Evolutionary conservation across 805 yeast genomes (phyloP).

Genomic region (Barnettozyma populi): DNA sequence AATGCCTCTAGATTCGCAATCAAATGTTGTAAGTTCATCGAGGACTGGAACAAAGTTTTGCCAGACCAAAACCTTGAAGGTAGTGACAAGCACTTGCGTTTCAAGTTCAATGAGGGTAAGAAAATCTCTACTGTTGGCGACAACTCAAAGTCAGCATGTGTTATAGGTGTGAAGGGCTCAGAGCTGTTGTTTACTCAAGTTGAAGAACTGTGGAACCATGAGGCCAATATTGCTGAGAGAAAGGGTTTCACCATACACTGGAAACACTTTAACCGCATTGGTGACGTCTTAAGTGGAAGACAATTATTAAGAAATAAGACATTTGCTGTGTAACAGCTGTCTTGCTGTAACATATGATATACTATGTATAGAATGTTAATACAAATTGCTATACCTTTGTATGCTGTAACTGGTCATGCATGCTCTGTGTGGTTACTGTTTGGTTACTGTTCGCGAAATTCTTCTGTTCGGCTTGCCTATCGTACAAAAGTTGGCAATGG

Average conservation of each 20-base stretch:
- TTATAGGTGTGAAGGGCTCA: conserved; percentile 69
- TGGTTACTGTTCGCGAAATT: not conserved
- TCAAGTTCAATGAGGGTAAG: conserved; percentile 44
- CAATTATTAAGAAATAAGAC: conserved; percentile 40
- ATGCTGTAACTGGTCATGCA: no score
- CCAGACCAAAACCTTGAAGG: conserved; percentile 26
- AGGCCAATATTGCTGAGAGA: conserved; percentile 56
- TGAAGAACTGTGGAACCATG: conserved; percentile 49
- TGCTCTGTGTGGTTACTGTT: no score
- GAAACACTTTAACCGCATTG: conserved; percentile 51
- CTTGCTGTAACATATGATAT: no score
- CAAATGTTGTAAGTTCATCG: conserved; percentile 84
- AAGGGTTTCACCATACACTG: conserved; percentile 69
- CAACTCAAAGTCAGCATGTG: conserved; percentile 40
- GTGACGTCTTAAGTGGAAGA: conserved; percentile 72
- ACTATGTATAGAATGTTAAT: no score
- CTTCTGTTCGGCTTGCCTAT: no score
- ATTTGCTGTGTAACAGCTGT: not conserved
- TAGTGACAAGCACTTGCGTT: conserved; percentile 44
- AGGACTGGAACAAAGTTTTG: conserved; percentile 44
- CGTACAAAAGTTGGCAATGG: not conserved
- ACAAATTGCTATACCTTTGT: not conserved
- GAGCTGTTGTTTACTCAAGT: conserved; percentile 53
- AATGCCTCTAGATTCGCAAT: conserved; percentile 87
- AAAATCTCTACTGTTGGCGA: conserved; percentile 41